phyloP scores from a whole-genome alignment of 495 filamentous ascomycete species.

The Xanthoparmelia taractica region DNA sequence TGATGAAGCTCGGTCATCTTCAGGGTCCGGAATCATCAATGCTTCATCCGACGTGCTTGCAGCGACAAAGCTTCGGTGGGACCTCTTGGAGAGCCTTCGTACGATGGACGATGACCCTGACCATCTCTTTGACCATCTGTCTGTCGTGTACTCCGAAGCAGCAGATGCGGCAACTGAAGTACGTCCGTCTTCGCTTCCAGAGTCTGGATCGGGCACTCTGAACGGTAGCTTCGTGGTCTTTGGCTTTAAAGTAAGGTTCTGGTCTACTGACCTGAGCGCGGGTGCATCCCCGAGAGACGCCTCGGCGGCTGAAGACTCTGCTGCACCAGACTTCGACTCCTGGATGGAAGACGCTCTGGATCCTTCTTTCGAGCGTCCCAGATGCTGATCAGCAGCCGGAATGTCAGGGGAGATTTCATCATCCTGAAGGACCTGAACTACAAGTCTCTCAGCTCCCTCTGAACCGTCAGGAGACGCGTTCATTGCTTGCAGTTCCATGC shows the following conservation, averaged over 20 bases:
- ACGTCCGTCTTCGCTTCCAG: conserved; percentile 41
- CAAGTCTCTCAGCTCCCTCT: conserved; percentile 5
- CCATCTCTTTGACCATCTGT: conserved; percentile 35
- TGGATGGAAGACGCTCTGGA: conserved; percentile 2
- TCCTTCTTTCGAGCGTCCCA: not conserved
- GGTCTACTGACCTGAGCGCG: conserved; percentile 6
- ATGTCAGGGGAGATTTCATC: conserved; percentile 5
- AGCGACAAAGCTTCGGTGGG: conserved; percentile 27
- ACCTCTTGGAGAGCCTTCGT: conserved; percentile 41
- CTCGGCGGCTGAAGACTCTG: not conserved
- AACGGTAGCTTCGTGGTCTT: conserved; percentile 54
- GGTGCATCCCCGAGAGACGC: conserved; percentile 6
- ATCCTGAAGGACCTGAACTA: conserved; percentile 17
- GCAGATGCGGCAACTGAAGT: conserved; percentile 58
- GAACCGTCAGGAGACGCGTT: conserved; percentile 1
- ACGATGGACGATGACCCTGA: conserved; percentile 42
- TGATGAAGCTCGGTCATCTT: conserved; percentile 35
- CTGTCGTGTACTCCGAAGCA: conserved; percentile 34
- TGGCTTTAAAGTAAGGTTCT: conserved; percentile 24
- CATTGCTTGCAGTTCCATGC: conserved; percentile 36
- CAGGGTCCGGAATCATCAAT: conserved; percentile 35
- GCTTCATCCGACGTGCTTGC: conserved; percentile 36
- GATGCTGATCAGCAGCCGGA: not conserved
- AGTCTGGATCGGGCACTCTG: conserved; percentile 40
- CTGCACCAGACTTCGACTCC: not conserved